Evolutionary conservation across 441 rosid species (phyloP).

Genomic region (Metrosideros polymorpha): DNA sequence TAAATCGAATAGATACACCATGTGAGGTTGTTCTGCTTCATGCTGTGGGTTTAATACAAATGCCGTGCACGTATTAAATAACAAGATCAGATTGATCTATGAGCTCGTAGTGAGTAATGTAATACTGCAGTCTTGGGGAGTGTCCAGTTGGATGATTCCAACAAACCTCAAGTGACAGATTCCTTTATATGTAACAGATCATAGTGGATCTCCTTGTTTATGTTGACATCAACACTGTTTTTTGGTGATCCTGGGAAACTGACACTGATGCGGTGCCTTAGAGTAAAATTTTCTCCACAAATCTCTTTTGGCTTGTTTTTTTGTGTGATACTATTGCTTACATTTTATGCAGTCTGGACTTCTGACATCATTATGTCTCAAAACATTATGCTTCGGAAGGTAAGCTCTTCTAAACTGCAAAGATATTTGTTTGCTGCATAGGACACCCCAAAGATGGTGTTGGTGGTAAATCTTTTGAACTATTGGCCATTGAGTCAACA

Average conservation of each 20-base stretch:
- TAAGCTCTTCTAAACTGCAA: constrained; percentile 1
- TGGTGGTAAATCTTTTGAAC: background rate
- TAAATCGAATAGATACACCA: background rate
- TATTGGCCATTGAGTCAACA: background rate
- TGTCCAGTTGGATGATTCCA: background rate
- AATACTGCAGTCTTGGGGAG: background rate
- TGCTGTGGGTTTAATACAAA: background rate
- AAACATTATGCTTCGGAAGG: constrained; percentile 64
- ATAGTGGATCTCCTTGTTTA: background rate
- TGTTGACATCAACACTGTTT: background rate
- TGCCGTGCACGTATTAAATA: background rate
- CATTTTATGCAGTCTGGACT: constrained; percentile 53
- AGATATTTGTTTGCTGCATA: background rate
- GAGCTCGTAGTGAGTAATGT: background rate
- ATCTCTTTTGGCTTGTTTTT: background rate
- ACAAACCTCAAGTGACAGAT: background rate
- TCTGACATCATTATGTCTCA: constrained; percentile 53
- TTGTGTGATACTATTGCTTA: background rate
- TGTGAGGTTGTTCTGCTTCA: background rate
- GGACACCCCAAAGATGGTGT: background rate
- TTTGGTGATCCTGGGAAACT: background rate
- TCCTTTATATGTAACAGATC: background rate
- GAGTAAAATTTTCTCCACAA: background rate
- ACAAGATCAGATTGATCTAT: background rate
- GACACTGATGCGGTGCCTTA: background rate